Conservation (phyloP, 495 filamentous ascomycete species). For the Xylaria venustula region DNA sequence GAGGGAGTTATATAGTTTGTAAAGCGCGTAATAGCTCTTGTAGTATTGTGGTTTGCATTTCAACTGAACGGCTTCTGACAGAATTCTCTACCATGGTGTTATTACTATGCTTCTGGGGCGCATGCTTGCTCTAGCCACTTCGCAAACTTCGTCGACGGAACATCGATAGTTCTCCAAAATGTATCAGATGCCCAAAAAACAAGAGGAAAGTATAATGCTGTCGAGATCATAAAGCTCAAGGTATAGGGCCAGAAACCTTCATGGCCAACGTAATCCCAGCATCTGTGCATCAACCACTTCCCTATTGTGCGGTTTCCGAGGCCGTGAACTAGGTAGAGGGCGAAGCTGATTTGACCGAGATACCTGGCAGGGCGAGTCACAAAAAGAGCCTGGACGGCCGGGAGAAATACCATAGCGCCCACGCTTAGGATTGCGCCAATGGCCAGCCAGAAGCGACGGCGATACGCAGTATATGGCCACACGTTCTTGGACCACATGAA, state of each 20-base stretch:
- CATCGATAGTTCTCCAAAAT: constrained; percentile 58
- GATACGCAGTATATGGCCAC: constrained; percentile 29
- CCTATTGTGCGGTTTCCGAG: constrained; percentile 53
- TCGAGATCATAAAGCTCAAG: constrained; percentile 47
- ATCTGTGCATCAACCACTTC: constrained; percentile 51
- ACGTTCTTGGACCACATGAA: constrained; percentile 34
- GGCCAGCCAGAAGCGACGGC: constrained; percentile 30
- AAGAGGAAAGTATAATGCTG: constrained; percentile 47
- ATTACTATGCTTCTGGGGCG: constrained; percentile 5
- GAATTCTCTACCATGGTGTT: too few relatives aligned
- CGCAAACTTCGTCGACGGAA: constrained; percentile 55
- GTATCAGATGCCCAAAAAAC: constrained; percentile 56
- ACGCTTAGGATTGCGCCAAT: constrained; percentile 53
- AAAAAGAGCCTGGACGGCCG: constrained; percentile 50
- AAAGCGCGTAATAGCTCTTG: too few relatives aligned
- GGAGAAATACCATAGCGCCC: constrained; percentile 48
- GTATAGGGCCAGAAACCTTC: constrained; percentile 49
- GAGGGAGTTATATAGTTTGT: too few relatives aligned
- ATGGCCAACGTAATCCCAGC: constrained; percentile 53
- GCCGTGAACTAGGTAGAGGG: constrained; percentile 58
- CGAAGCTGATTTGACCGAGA: constrained; percentile 56
- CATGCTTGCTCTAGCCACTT: constrained; percentile 49
- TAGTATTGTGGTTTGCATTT: too few relatives aligned
- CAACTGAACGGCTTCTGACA: too few relatives aligned
- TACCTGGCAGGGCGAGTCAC: constrained; percentile 52